Conservation (phyloP, 495 filamentous ascomycete genomes). For the Corynascus novoguineensis region DNA sequence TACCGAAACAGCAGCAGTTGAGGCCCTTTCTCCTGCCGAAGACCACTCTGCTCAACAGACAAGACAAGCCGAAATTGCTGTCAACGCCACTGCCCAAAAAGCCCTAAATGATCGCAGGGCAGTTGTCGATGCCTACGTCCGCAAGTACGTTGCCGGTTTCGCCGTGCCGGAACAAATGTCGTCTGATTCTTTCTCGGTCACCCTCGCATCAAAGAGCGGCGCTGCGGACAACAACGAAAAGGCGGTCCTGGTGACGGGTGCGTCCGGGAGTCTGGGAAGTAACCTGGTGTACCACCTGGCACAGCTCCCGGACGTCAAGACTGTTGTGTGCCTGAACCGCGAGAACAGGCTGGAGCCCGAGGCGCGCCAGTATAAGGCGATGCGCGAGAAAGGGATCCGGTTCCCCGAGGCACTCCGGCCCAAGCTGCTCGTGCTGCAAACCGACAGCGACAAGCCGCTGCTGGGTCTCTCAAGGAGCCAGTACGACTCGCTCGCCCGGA, state of each 20-base stretch:
- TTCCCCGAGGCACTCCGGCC: background rate
- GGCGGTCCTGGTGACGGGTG: conserved; percentile 48
- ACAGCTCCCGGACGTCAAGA: conserved; percentile 26
- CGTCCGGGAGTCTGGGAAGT: conserved; percentile 45
- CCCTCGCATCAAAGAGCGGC: conserved; percentile 24
- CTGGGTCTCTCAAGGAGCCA: conserved; percentile 42
- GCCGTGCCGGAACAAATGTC: background rate
- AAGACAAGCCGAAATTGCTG: no score
- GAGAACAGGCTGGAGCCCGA: background rate
- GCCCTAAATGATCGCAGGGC: no score
- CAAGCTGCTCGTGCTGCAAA: conserved; percentile 45
- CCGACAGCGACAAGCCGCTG: conserved; percentile 39
- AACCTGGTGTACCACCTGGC: conserved; percentile 43
- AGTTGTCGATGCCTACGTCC: no score
- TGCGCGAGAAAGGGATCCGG: background rate
- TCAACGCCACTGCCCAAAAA: no score
- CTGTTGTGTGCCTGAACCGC: conserved; percentile 49
- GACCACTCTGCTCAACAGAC: no score
- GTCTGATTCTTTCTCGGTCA: no score
- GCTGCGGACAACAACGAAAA: background rate
- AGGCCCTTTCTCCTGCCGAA: no score
- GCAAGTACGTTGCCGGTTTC: no score
- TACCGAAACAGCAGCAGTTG: no score
- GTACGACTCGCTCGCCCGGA: conserved; percentile 36
- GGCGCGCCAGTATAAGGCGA: background rate